These are phyloP conservation scores for Planoprotostelium fungivorum DNA, from an alignment of 78 protist genomes.

Conservation along the genomic window DNA sequence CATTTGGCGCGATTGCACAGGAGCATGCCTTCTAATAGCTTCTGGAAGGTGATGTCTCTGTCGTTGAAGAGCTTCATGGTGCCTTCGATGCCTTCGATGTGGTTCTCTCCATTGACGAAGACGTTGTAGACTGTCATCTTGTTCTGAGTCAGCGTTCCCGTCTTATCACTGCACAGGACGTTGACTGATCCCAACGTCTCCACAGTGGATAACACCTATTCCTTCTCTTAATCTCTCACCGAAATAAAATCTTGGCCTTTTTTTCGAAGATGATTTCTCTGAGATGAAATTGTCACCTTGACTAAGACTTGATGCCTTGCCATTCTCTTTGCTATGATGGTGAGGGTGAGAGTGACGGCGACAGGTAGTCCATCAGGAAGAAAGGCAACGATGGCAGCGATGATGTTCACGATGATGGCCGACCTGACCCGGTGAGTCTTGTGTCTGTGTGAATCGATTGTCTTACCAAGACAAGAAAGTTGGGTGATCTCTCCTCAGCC, in stretches of 20 bases:
- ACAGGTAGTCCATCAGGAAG: slow-evolving; percentile 79
- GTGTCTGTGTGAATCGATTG: background rate
- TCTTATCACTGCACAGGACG: slow-evolving; percentile 88
- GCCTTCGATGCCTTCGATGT: slow-evolving; percentile 14
- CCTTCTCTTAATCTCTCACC: background rate
- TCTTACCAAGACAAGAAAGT: background rate
- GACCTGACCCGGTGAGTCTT: background rate
- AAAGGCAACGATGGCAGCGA: slow-evolving; percentile 77
- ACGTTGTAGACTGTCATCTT: slow-evolving; percentile 77
- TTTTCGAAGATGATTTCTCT: background rate
- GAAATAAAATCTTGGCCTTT: too few relatives aligned
- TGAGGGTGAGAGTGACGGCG: slow-evolving; percentile 55
- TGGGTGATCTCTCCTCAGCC: slow-evolving; percentile 10
- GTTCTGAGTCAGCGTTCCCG: slow-evolving; percentile 95
- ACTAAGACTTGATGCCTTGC: slow-evolving; percentile 20
- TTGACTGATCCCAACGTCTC: slow-evolving; percentile 83
- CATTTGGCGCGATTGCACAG: slow-evolving; percentile 67
- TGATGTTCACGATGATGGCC: slow-evolving; percentile 60
- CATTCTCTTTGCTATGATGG: slow-evolving; percentile 54
- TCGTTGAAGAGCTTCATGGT: slow-evolving; percentile 16
- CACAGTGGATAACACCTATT: slow-evolving; percentile 44
- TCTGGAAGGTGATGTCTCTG: slow-evolving; percentile 23
- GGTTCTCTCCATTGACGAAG: slow-evolving; percentile 30
- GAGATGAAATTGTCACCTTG: background rate
- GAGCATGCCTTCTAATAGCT: slow-evolving; percentile 10